Evolutionary conservation across 106 monocot species (phyloP).

Genomic region (Amphibolis antarctica): DNA sequence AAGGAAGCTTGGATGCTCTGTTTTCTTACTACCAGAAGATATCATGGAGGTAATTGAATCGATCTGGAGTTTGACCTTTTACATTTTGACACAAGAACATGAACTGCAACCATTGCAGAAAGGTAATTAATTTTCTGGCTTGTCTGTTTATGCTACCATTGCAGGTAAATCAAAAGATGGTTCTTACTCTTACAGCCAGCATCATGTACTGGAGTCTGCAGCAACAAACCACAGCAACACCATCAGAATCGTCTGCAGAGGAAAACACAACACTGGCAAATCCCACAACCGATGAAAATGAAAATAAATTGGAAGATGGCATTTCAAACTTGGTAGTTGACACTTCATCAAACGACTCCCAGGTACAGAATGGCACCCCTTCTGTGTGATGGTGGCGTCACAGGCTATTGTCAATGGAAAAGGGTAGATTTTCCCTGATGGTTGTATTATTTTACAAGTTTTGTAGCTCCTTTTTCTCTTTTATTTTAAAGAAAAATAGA

Average conservation of each 20-base stretch:
- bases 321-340: constrained; percentile 34
- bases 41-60: constrained; percentile 67
- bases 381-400: neutral
- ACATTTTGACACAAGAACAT: neutral
- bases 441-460: neutral
- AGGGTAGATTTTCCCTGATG: neutral
- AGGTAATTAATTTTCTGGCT: neutral
- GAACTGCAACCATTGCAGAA: neutral
- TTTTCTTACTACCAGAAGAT: constrained; percentile 88
- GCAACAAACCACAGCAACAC: constrained; percentile 16
- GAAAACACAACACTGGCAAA: constrained; percentile 13
- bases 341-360: constrained; percentile 24
- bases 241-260: constrained; percentile 12
- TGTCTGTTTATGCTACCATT: neutral
- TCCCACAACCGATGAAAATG: constrained; percentile 21
- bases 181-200: constrained; percentile 71
- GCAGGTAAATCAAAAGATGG: constrained; percentile 92
- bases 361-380: constrained; percentile 7
- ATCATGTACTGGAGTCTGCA: constrained; percentile 89
- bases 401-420: neutral
- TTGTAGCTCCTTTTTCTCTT: neutral
- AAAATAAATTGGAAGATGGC: constrained; percentile 22
- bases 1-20: constrained; percentile 76
- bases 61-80: neutral
- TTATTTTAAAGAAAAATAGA: neutral